A percentile compares a stretch with the other conserved stretches of the same genome.
These are phyloP conservation scores for Globisporangium recalcitrans DNA, from an alignment of 352 stramenopile genomes.

Conservation along the genomic window DNA sequence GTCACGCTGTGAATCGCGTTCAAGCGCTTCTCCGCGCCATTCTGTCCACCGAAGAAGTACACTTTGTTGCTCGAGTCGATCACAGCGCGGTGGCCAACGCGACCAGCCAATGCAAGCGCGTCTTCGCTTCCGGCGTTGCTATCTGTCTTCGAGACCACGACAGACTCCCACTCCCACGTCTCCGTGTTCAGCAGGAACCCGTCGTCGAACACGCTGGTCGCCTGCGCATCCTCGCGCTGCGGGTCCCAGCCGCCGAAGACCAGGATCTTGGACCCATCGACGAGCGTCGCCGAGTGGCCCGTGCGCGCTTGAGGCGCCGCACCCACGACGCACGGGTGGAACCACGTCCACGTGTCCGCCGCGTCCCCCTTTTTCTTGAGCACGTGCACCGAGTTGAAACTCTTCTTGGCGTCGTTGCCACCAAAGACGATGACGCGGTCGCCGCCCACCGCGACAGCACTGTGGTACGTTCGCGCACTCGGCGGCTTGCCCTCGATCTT, in stretches of 20 bases:
- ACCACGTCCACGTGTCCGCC: constrained; percentile 76
- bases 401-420: constrained; percentile 88
- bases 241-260: constrained; percentile 93
- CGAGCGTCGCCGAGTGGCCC: constrained; percentile 85
- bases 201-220: constrained; percentile 81
- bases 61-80: constrained; percentile 58
- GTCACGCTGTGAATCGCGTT: constrained; percentile 70
- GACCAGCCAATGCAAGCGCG: constrained; percentile 27
- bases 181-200: constrained; percentile 88
- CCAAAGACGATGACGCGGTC: constrained; percentile 90
- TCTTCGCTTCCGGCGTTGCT: constrained; percentile 16
- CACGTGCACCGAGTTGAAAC: constrained; percentile 91
- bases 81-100: constrained; percentile 85
- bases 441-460: constrained; percentile 48
- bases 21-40: constrained; percentile 74
- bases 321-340: constrained; percentile 77
- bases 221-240: constrained; percentile 41
- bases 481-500: constrained; percentile 88
- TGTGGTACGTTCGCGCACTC: constrained; percentile 89
- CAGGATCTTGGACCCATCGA: constrained; percentile 84
- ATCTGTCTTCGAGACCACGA: constrained; percentile 27
- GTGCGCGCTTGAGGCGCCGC: constrained; percentile 72
- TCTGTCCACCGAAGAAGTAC: constrained; percentile 85
- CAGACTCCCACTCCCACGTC: constrained; percentile 87
- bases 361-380: constrained; percentile 52